Evolutionary conservation across 768 basidiomycete genomes (phyloP).

Genomic region (Myochromella boudieri): DNA sequence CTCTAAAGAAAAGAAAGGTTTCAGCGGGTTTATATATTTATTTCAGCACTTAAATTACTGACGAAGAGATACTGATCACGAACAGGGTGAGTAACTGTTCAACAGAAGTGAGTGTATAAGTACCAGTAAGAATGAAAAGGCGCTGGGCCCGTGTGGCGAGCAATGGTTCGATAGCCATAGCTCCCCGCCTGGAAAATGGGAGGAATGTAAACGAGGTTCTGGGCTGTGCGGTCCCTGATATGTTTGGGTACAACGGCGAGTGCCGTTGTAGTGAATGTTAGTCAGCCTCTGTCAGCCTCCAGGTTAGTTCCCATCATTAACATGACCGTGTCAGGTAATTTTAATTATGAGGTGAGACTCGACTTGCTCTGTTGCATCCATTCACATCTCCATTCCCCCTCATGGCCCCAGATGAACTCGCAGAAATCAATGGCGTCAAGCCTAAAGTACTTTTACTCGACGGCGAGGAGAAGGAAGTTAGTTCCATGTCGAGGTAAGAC

Average conservation of each 20-base stretch:
- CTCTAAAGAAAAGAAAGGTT: conserved; percentile 43
- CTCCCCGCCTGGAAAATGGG: conserved; percentile 11
- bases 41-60: no score
- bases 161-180: conserved; percentile 72
- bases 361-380: no score
- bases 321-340: no score
- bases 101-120: neutral
- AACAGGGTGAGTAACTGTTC: no score
- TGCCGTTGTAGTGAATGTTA: no score
- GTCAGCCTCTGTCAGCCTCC: no score
- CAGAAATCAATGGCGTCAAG: conserved; percentile 50
- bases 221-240: no score
- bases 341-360: no score
- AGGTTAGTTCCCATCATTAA: no score
- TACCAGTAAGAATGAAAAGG: conserved; percentile 72
- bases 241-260: no score
- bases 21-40: no score
- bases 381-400: neutral
- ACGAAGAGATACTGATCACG: conserved; percentile 57
- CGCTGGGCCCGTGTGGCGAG: conserved; percentile 72
- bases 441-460: conserved; percentile 46
- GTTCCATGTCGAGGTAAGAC: conserved; percentile 31
- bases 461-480: conserved; percentile 48
- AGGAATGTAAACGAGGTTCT: neutral
- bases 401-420: conserved; percentile 43